Conservation (phyloP, 176 grass and related monocot genomes). For the Puccinellia tenuiflora region DNA sequence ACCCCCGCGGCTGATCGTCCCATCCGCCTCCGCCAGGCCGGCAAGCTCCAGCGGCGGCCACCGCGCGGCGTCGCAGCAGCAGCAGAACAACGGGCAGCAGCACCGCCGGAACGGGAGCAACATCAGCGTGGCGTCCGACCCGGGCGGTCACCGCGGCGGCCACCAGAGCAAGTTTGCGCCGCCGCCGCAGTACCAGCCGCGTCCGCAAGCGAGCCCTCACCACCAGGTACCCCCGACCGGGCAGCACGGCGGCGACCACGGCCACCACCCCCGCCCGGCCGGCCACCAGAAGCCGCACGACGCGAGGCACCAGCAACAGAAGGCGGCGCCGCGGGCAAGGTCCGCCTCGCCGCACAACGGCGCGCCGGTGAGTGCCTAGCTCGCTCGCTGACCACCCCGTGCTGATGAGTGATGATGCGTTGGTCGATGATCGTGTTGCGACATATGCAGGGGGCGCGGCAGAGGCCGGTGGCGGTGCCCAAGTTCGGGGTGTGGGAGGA, state of each 20-base stretch:
- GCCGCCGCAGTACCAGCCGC: conserved; percentile 31
- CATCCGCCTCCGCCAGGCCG: background rate
- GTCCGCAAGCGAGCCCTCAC: background rate
- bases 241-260: background rate
- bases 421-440: background rate
- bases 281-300: background rate
- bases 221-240: background rate
- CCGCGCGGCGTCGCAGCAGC: background rate
- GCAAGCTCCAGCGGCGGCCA: conserved; percentile 19
- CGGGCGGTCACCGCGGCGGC: background rate
- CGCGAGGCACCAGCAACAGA: background rate
- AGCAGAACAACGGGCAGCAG: background rate
- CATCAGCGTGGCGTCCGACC: conserved; percentile 23
- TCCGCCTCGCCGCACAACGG: conserved; percentile 30
- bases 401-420: background rate
- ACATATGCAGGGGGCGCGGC: conserved; percentile 5
- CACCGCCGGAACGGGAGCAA: conserved; percentile 21
- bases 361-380: conserved; percentile 12
- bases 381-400: background rate
- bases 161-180: conserved; percentile 50
- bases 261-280: background rate
- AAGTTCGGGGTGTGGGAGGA: conserved; percentile 73
- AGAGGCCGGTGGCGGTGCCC: conserved; percentile 42
- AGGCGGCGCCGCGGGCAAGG: conserved; percentile 8
- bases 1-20: background rate